phyloP scores from a whole-genome alignment of 2,329 filamentous ascomycete genomes.

The Trichoderma gracile region DNA sequence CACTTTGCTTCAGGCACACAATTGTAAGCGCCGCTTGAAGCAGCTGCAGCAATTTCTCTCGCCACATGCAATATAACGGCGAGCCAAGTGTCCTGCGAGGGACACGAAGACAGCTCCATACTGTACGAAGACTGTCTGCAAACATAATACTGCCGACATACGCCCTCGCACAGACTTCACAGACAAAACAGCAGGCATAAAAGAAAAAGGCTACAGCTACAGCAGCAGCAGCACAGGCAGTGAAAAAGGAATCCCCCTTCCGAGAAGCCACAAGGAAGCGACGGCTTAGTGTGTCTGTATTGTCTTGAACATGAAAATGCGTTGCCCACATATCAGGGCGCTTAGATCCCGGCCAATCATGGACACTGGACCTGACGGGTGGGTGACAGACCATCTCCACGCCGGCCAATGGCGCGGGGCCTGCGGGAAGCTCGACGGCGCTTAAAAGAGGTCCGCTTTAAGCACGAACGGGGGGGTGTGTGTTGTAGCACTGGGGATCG shows the following conservation, averaged over 20 bases:
- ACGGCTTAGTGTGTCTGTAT: constrained; percentile 24
- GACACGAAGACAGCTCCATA: not conserved
- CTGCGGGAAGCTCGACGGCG: constrained; percentile 34
- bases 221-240: constrained; percentile 14
- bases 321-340: constrained; percentile 33
- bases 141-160: constrained; percentile 7
- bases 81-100: not conserved
- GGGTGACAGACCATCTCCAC: constrained; percentile 37
- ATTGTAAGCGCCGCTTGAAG: constrained; percentile 9
- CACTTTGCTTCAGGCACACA: not conserved
- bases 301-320: constrained; percentile 14
- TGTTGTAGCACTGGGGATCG: constrained; percentile 31
- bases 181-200: not conserved
- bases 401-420: constrained; percentile 34
- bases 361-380: constrained; percentile 31
- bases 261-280: constrained; percentile 20
- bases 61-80: constrained; percentile 17
- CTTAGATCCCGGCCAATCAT: constrained; percentile 42
- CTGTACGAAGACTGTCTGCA: too few species aligned
- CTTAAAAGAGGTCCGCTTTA: constrained; percentile 36
- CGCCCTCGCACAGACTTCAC: constrained; percentile 3
- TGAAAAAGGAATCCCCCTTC: not conserved
- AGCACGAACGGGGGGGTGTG: constrained; percentile 31
- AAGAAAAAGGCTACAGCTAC: not conserved
- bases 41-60: constrained; percentile 15